Evolutionary conservation across 805 yeast genomes (phyloP).

Genomic region (Candida silvicultrix): DNA sequence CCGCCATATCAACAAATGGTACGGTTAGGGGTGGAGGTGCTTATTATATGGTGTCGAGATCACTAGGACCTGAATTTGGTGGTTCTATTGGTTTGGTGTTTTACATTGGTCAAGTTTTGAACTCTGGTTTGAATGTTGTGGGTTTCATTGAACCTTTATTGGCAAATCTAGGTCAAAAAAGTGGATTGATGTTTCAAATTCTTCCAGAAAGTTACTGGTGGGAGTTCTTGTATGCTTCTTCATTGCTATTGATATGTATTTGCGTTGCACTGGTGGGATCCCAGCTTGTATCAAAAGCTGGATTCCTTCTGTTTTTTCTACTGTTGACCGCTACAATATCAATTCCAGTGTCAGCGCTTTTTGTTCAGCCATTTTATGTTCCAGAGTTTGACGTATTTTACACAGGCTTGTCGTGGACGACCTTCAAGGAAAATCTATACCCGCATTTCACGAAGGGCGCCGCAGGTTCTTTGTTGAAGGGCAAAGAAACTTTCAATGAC

Average conservation of each 20-base stretch:
- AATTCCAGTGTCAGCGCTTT: slow-evolving; percentile 70
- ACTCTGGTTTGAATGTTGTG: slow-evolving; percentile 88
- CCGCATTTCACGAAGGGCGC: slow-evolving; percentile 88
- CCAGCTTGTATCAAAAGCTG: slow-evolving; percentile 73
- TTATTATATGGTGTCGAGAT: slow-evolving; percentile 92
- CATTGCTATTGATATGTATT: slow-evolving; percentile 64
- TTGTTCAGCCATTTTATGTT: slow-evolving; percentile 55
- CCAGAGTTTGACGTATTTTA: slow-evolving; percentile 46
- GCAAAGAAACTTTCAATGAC: slow-evolving; percentile 72
- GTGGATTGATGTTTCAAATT: slow-evolving; percentile 49
- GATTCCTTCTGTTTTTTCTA: slow-evolving; percentile 62
- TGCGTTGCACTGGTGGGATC: slow-evolving; percentile 78
- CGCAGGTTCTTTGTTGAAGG: slow-evolving; percentile 69
- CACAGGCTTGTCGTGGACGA: slow-evolving; percentile 69
- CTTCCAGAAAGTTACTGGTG: slow-evolving; percentile 70
- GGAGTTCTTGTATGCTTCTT: slow-evolving; percentile 66
- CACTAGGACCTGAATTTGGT: slow-evolving; percentile 97
- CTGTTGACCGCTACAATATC: slow-evolving; percentile 69
- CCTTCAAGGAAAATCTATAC: slow-evolving; percentile 56
- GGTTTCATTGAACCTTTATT: slow-evolving; percentile 91
- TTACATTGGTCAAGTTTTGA: slow-evolving; percentile 89
- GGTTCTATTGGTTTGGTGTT: slow-evolving; percentile 95
- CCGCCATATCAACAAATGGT: slow-evolving; percentile 97
- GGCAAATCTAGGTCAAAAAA: slow-evolving; percentile 60
- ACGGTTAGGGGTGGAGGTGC: slow-evolving; percentile 98